A percentile compares a stretch with the other conserved stretches of the same genome.
Evolutionary conservation across 176 grass and related monocot species (phyloP).

Genomic region (Saccharum spontaneum): DNA sequence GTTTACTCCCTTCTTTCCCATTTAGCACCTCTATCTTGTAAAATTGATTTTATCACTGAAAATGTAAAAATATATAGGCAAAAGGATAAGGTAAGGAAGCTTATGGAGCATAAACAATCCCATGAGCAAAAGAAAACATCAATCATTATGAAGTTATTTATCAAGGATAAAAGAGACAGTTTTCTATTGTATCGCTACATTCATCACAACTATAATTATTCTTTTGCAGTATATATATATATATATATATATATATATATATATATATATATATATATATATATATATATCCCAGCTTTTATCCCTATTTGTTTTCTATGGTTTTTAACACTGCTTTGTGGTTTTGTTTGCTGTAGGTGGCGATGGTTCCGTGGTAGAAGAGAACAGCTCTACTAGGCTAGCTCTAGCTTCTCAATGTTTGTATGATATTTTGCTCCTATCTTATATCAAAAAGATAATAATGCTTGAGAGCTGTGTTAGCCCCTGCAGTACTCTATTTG

Average conservation of each 20-base stretch:
- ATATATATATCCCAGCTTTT: not conserved
- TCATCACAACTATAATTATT: slow-evolving; percentile 19
- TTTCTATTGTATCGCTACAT: not conserved
- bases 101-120: not conserved
- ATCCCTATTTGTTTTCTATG: not conserved
- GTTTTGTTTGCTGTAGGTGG: slow-evolving; percentile 52
- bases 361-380: slow-evolving; percentile 73
- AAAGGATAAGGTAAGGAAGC: slow-evolving; percentile 1
- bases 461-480: slow-evolving; percentile 26
- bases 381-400: slow-evolving; percentile 65
- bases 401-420: slow-evolving; percentile 8
- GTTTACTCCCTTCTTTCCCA: not conserved
- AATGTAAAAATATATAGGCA: not conserved
- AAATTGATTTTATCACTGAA: not conserved
- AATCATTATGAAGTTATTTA: not conserved
- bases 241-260: not conserved
- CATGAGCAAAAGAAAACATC: not conserved
- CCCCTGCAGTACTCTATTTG: slow-evolving; percentile 11
- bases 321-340: slow-evolving; percentile 23
- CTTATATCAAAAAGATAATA: not conserved
- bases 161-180: not conserved
- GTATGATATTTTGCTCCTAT: slow-evolving; percentile 44
- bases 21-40: not conserved
- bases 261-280: not conserved
- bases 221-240: not conserved